Evolutionary conservation across 148 eudicot genomes (phyloP).

Genomic region (Rhododendron kiyosumense): DNA sequence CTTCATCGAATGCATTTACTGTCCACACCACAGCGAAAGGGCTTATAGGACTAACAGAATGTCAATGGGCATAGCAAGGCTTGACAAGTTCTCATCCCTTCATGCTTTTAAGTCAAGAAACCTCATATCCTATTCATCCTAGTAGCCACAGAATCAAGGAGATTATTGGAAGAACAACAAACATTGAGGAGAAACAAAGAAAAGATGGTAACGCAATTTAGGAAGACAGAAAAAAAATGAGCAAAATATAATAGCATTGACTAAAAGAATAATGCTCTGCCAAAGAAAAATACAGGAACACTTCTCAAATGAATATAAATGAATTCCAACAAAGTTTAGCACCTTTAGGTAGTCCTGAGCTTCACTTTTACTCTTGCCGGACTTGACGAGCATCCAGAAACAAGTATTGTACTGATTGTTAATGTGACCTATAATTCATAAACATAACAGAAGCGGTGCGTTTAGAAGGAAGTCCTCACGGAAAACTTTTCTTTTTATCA

Average conservation of each 20-base stretch:
- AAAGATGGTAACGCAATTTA: neutral
- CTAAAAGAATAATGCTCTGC: neutral
- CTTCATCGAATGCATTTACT: neutral
- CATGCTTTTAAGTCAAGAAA: neutral
- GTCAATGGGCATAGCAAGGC: neutral
- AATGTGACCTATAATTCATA: conserved; percentile 59
- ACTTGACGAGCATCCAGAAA: conserved; percentile 86
- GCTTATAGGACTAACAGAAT: neutral
- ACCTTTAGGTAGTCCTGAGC: conserved; percentile 75
- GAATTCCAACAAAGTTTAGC: conserved; percentile 1
- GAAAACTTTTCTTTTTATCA: neutral
- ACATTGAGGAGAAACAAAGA: neutral
- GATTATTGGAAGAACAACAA: neutral
- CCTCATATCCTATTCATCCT: neutral
- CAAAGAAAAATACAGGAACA: neutral
- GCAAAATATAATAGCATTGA: neutral
- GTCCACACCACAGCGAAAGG: neutral
- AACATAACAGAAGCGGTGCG: neutral
- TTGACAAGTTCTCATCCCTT: neutral
- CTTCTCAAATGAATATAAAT: neutral
- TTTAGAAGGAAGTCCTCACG: neutral
- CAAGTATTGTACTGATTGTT: conserved; percentile 94
- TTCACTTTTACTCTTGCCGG: conserved; percentile 65
- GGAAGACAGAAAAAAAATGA: neutral
- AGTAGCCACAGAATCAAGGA: neutral